Percentiles rank a stretch among this genome's conserved stretches.
Evolutionary conservation across 2,329 filamentous ascomycete genomes (phyloP).

Genomic region (Metarhizium brunneum): DNA sequence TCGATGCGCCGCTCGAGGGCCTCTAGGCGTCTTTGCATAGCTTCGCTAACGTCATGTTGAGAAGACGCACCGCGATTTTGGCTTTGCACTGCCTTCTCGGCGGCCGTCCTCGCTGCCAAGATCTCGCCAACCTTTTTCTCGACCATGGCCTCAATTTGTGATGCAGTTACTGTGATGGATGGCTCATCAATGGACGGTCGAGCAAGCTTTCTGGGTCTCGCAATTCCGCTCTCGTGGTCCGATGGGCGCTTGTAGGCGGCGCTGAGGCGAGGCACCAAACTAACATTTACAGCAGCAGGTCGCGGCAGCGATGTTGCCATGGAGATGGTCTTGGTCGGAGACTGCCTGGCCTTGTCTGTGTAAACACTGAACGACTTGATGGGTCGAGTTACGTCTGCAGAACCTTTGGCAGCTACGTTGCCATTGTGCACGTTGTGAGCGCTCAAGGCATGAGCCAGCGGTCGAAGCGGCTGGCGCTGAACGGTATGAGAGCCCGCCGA

Average conservation of each 20-base stretch:
- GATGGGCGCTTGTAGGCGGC: conserved; percentile 30
- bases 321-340: neutral
- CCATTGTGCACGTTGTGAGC: conserved; percentile 64
- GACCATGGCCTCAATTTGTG: conserved; percentile 82
- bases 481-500: conserved; percentile 31
- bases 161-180: conserved; percentile 49
- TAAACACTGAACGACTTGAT: conserved; percentile 82
- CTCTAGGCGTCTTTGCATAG: conserved; percentile 72
- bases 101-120: conserved; percentile 59
- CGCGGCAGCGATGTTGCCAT: conserved; percentile 23
- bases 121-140: conserved; percentile 88
- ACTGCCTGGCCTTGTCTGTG: conserved; percentile 55
- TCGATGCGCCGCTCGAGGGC: conserved; percentile 82
- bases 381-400: conserved; percentile 52
- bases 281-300: conserved; percentile 21
- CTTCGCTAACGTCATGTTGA: conserved; percentile 55
- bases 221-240: conserved; percentile 25
- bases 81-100: conserved; percentile 28
- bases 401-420: conserved; percentile 32
- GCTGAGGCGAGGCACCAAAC: conserved; percentile 9
- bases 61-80: conserved; percentile 20
- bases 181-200: conserved; percentile 24
- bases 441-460: conserved; percentile 67
- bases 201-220: conserved; percentile 40
- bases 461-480: conserved; percentile 67